These are phyloP conservation scores for Aspergillus tubingensis DNA, from an alignment of 2,329 filamentous ascomycete genomes.

Conservation along the genomic window DNA sequence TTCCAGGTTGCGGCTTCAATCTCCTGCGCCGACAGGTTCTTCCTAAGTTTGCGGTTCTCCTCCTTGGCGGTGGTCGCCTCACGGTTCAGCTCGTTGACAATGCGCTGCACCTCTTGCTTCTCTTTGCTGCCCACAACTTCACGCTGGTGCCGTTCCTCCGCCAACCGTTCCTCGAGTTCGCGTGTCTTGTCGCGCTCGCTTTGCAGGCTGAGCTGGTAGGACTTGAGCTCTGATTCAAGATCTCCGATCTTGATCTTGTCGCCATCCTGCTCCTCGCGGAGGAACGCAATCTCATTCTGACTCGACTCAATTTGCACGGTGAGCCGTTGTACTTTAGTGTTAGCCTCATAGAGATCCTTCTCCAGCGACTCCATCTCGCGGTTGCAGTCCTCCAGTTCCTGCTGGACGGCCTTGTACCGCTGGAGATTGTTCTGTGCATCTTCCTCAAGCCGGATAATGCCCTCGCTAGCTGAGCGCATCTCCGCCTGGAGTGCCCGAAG, in stretches of 20 bases:
- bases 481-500: constrained; percentile 90
- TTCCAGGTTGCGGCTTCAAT: constrained; percentile 90
- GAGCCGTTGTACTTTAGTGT: constrained; percentile 83
- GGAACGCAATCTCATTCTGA: constrained; percentile 89
- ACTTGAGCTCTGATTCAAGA: constrained; percentile 78
- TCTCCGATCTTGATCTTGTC: constrained; percentile 99
- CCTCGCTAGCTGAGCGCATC: constrained; percentile 88
- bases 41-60: constrained; percentile 77
- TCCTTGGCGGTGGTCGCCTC: constrained; percentile 82
- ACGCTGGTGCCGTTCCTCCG: constrained; percentile 78
- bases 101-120: constrained; percentile 92
- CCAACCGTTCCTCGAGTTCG: constrained; percentile 73
- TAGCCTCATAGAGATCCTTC: constrained; percentile 77
- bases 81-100: constrained; percentile 87
- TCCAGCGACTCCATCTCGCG: constrained; percentile 85
- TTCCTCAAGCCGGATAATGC: constrained; percentile 83
- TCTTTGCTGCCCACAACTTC: constrained; percentile 84
- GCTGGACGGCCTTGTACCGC: constrained; percentile 78
- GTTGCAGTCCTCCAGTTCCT: constrained; percentile 80
- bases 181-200: constrained; percentile 77
- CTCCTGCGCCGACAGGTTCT: constrained; percentile 79
- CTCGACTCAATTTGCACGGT: constrained; percentile 90
- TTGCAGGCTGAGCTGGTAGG: constrained; percentile 74
- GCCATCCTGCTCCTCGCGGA: constrained; percentile 92
- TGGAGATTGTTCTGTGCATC: constrained; percentile 77